Evolutionary conservation across 1,139 yeast genomes (phyloP), one percentile per base, ranked within the genome.

Genomic region (Meyerozyma smithsonii): DNA sequence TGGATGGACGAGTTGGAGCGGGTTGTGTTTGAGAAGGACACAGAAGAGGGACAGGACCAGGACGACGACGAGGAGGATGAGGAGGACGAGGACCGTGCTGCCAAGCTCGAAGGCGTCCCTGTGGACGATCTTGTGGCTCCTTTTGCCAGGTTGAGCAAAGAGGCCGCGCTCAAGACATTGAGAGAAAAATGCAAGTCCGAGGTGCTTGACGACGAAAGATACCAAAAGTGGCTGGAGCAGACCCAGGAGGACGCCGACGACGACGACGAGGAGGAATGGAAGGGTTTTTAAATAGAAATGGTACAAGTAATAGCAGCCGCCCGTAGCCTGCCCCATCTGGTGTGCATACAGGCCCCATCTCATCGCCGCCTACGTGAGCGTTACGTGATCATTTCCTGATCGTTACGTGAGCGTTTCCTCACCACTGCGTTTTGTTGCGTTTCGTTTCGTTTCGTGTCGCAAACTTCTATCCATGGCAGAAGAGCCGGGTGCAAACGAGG

Each of bases 1-100:
- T 82, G 78, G 56, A 61, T 86, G 35, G 97, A 90, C 53, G 98
- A 92, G 61, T 66, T 92, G 48, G 95, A 84, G 52, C 72, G 74
- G 46, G 76, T 83, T 8, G 58, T 84, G 42, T 76, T 77, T 45
- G 77, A 67, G 34, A 56, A 58, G 11, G 65, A 67, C 23, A 77
- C 70, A 16, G 73, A 69, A 20, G 66, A 63, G 23, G 66, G 61
- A 12, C 59, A 52, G 2, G 66, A 62, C 25, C 64, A 61, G 14
- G 58, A 52, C 24, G 52, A 53, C 8, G 61, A 56, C 36, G 62
- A 58, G 16, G 55, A 50, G n/a, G 51, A 51, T 24, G 51, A 50
- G 18, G 48, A 52, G 43, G n/a, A n/a, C n/a, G n/a, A n/a, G n/a
- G n/a, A n/a, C n/a, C n/a, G 65, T 46, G 39, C 50, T 18, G 59